Percentiles rank a stretch among this genome's conserved stretches.
Evolutionary conservation across 140 eudicot species (phyloP).

Genomic region (Ambrosia hybrid): DNA sequence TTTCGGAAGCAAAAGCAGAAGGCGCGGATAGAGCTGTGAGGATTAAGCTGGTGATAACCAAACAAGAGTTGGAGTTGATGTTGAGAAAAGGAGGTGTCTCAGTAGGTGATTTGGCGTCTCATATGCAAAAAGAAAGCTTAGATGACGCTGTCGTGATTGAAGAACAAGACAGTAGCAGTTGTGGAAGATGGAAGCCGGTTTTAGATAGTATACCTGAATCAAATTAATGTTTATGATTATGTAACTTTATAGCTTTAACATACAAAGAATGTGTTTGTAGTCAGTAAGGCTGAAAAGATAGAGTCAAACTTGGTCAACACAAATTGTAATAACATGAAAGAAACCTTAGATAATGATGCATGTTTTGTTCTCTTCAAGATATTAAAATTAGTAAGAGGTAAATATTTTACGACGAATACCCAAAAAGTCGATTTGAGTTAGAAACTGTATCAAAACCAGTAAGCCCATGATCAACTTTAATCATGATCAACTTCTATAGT

Average conservation of each 20-base stretch:
- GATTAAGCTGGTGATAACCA: conserved; percentile 69
- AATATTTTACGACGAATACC: neutral
- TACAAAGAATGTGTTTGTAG: conserved; percentile 18
- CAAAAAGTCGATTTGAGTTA: neutral
- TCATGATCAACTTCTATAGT: neutral
- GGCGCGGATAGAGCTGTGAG: conserved; percentile 41
- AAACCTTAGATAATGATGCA: too few species aligned
- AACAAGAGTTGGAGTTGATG: conserved; percentile 64
- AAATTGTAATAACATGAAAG: conserved; percentile 26
- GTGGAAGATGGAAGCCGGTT: conserved; percentile 59
- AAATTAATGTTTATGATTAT: conserved; percentile 24
- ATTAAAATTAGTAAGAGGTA: neutral
- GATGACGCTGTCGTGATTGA: conserved; percentile 12
- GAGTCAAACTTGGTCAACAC: conserved; percentile 23
- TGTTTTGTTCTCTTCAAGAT: neutral
- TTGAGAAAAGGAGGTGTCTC: conserved; percentile 54
- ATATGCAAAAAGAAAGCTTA: conserved; percentile 31
- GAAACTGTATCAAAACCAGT: too few species aligned
- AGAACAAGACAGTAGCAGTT: conserved; percentile 18
- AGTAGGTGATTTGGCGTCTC: conserved; percentile 36
- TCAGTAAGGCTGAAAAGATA: conserved; percentile 27
- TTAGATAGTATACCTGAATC: conserved; percentile 69
- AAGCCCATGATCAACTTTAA: neutral
- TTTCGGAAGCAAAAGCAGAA: conserved; percentile 29
- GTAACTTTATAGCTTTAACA: conserved; percentile 15